Percentiles rank a stretch among this genome's conserved stretches.
phyloP scores from a whole-genome alignment of 2,329 filamentous ascomycete species.

The Sporothrix dimorphospora region DNA sequence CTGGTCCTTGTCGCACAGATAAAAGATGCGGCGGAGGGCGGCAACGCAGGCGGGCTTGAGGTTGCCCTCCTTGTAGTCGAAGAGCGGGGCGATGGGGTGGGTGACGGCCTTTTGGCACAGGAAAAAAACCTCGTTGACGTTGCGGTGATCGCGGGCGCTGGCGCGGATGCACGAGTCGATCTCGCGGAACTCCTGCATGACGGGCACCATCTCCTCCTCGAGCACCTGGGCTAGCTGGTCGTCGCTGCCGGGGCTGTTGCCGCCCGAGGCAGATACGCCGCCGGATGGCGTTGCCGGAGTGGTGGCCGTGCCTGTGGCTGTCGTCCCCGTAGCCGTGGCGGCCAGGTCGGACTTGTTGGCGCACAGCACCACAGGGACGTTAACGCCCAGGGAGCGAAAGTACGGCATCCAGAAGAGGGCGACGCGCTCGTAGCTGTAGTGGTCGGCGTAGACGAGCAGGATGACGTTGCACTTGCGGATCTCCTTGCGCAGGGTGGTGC shows the following conservation, averaged over 20 bases:
- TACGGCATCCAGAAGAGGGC: conserved; percentile 99
- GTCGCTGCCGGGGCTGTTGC: conserved; percentile 44
- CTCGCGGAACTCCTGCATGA: conserved; percentile 98
- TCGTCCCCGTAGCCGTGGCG: background rate
- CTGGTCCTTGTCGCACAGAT: conserved; percentile 93
- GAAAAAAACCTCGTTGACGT: conserved; percentile 96
- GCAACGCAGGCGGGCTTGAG: conserved; percentile 88
- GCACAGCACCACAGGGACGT: conserved; percentile 94
- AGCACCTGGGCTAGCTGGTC: conserved; percentile 81
- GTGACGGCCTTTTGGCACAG: conserved; percentile 98
- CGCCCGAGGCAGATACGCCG: conserved; percentile 10
- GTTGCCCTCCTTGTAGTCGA: conserved; percentile 88
- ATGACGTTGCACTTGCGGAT: conserved; percentile 98
- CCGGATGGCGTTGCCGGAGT: background rate
- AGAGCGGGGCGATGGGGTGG: conserved; percentile 93
- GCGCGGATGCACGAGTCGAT: conserved; percentile 97
- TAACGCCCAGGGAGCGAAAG: conserved; percentile 96
- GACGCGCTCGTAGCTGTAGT: conserved; percentile 98
- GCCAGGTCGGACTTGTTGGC: conserved; percentile 96
- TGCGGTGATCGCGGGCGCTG: conserved; percentile 87
- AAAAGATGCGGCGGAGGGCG: conserved; percentile 88
- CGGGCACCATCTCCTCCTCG: conserved; percentile 95
- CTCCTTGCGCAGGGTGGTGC: conserved; percentile 86
- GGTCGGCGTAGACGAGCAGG: conserved; percentile 93
- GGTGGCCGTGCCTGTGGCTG: background rate